Base-by-base conservation (phyloP, 441 rosid genomes). In the Bruguiera hainesii region DNA sequence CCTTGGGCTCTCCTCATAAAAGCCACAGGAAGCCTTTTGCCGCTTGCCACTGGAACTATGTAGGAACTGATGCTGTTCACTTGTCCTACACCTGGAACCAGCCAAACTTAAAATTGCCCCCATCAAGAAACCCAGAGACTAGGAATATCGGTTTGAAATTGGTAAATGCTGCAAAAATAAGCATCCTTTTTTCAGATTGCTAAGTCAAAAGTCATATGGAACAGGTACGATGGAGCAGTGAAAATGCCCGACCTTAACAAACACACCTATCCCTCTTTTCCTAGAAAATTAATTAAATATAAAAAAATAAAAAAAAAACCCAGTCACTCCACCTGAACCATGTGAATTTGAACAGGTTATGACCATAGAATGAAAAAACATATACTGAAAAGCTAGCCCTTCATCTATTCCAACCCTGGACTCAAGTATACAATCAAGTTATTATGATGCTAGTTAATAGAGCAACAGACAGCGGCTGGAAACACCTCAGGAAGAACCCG, bases 21-120 rank as follows among this genome's bases (percentile, higher is more conserved):
- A 62, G 21, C 19, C 56, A 1, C 61, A 56, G 29, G 73, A 80
- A 10, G 75, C 18, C 65, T 71, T 85, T 55, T 81, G 87, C 68
- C 89, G 80, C 75, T 89, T 89, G 64, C 82, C 81, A 35, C 74
- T 71, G 60, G 78, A 76, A 77, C 39, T 65, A 20, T 67, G 30
- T 52, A 21, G 62, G 20, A 75, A 66, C 50, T 75, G 78, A 64
- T 60, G 11, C 55, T 26, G 71, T 55, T 66, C 74, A 37, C 29
- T 26, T 42, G 23, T 56, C 28, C 68, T 55, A 71, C 64, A 37
- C 60, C 64, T 66, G 42, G 78, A 52, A 69, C 75, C 64, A 65
- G 74, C 79, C 71, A 78, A 73, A 64, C 86, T 82, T 69, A 80
- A 60, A 71, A 82, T 50, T 61, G 71, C 60, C 35, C 84, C 83